A percentile compares a stretch with the other conserved stretches of the same genome.
Evolutionary conservation across 2,329 filamentous ascomycete species (phyloP).

Genomic region (Fusarium fracticaudum): DNA sequence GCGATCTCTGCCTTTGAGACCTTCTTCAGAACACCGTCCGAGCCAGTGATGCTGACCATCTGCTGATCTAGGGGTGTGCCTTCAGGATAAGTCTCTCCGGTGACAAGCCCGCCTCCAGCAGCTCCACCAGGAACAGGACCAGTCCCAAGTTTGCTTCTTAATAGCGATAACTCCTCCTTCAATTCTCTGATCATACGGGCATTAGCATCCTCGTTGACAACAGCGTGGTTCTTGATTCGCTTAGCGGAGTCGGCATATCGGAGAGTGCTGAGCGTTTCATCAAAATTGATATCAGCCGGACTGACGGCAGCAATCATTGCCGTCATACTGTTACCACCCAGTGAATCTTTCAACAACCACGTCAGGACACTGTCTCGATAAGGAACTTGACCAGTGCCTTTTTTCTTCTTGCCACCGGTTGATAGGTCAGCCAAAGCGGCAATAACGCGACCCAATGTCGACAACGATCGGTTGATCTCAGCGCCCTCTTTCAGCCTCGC

Average conservation of each 20-base stretch:
- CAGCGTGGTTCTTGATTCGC: conserved; percentile 99
- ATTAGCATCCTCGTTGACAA: conserved; percentile 98
- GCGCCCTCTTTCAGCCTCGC: conserved; percentile 96
- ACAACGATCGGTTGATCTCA: conserved; percentile 97
- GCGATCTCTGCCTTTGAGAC: conserved; percentile 98
- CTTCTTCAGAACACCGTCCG: conserved; percentile 89
- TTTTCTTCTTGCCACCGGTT: conserved; percentile 82
- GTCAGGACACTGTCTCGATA: conserved; percentile 97
- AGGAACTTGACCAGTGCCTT: conserved; percentile 78
- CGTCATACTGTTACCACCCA: conserved; percentile 98
- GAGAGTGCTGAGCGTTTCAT: conserved; percentile 94
- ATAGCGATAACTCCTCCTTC: conserved; percentile 89
- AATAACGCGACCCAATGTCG: conserved; percentile 96
- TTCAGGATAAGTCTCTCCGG: conserved; percentile 88
- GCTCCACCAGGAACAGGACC: conserved; percentile 54
- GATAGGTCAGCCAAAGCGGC: conserved; percentile 92
- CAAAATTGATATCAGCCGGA: conserved; percentile 98
- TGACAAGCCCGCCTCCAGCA: conserved; percentile 60
- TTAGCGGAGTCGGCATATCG: conserved; percentile 98
- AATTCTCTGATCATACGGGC: conserved; percentile 98
- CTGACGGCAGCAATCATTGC: conserved; percentile 99
- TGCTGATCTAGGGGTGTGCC: conserved; percentile 95
- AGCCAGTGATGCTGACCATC: conserved; percentile 89
- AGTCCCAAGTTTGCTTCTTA: conserved; percentile 85
- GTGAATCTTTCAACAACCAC: conserved; percentile 95